Base-by-base conservation (phyloP, 208 protist genomes). In the Trypanosoma brucei region DNA sequence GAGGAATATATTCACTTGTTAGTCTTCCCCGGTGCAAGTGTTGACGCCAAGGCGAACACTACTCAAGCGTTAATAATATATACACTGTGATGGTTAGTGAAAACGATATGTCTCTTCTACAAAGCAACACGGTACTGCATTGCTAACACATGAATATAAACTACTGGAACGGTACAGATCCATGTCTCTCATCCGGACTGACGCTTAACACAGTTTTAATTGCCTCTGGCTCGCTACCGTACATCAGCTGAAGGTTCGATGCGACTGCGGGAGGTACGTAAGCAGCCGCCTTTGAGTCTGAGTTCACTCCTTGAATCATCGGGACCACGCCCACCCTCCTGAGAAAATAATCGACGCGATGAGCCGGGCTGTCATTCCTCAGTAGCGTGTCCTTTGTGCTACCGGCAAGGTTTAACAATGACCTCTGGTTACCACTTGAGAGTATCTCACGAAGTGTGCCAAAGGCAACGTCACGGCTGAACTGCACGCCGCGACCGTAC, bases 311-410 rank as follows among this genome's bases (percentile, higher is more conserved):
- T 40, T n/a, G 0, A 40, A 9, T 2, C 51, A 38, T 40, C 58
- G 57, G 11, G 64, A 59, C 39, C 30, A 64, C 53, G n/a, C 78
- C 62, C 5, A 91, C 37, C 30, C 62, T 65, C 22, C 72, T 72
- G 30, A 91, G 51, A 76, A 91, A 86, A 49, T 86, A 65, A 62
- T 91, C 84, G 7, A 91, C 59, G 22, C 79, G 72, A 37, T 75
- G 56, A 33, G 65, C 56, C 34, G 81, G 58, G 50, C 75, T 71
- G 7, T 59, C 66, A 3, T 53, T 63, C 53, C 52, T 55, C 22
- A 55, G 66, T 50, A 86, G 46, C 14, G 70, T 67, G 48, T 72
- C 62, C 62, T 88, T 81, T 34, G 87, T 50, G 8, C 68, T 61
- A 49, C 72, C 72, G 22, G 75, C 76, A 22, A 91, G 49, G 34